Evolutionary conservation across 169 alveolate genomes (phyloP).

Genomic region (Plasmodium vivax): DNA sequence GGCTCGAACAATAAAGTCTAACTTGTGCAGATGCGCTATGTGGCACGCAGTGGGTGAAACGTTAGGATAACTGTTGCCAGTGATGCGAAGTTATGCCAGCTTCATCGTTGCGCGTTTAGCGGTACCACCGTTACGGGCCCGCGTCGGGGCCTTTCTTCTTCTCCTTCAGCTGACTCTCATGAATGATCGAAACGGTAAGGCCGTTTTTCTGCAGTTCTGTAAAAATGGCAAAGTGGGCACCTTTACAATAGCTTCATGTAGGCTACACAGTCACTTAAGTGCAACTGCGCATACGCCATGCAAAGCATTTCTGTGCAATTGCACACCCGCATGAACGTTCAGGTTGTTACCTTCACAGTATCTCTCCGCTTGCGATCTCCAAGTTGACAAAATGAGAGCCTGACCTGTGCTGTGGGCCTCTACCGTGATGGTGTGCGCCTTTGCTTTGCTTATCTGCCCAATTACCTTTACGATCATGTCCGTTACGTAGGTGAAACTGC

Average conservation of each 20-base stretch:
- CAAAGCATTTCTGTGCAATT: not conserved
- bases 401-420: conserved; percentile 88
- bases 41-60: not conserved
- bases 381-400: conserved; percentile 83
- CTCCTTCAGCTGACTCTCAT: conserved; percentile 70
- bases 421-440: conserved; percentile 86
- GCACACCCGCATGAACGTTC: not conserved
- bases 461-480: conserved; percentile 81
- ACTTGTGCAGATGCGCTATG: not conserved
- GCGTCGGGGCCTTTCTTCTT: not conserved
- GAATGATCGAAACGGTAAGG: conserved; percentile 72
- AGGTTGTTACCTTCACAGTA: conserved; percentile 76
- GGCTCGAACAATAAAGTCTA: not conserved
- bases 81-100: not conserved
- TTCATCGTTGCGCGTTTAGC: not conserved
- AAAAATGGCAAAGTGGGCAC: not conserved
- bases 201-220: conserved; percentile 68
- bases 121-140: not conserved
- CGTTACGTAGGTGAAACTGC: conserved; percentile 85
- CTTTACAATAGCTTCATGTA: not conserved
- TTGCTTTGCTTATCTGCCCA: conserved; percentile 84
- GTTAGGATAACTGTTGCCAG: not conserved
- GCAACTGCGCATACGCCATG: not conserved
- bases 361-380: conserved; percentile 84
- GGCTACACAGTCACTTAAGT: not conserved